A percentile compares a stretch with the other conserved stretches of the same genome.
phyloP scores from a whole-genome alignment of 495 filamentous ascomycete species.

The Sphaerosporella brunnea region DNA sequence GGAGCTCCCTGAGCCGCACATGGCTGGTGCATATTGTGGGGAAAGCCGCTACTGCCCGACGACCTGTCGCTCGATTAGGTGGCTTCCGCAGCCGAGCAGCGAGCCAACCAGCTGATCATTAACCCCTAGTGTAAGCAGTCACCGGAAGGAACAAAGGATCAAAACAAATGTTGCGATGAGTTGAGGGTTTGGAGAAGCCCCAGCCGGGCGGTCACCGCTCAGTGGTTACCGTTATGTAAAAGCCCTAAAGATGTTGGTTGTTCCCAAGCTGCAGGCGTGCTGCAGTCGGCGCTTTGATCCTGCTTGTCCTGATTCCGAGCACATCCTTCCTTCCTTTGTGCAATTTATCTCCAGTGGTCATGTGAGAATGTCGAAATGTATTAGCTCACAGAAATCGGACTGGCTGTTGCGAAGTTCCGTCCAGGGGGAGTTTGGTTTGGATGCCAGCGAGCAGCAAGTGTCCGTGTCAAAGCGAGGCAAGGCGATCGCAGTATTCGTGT shows the following conservation, averaged over 20 bases:
- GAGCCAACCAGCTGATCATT: neutral
- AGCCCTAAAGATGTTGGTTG: neutral
- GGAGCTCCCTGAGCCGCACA: too few relatives aligned
- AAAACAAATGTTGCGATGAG: too few relatives aligned
- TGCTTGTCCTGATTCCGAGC: too few relatives aligned
- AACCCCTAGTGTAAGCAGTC: too few relatives aligned
- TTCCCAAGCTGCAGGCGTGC: neutral
- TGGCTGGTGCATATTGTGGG: neutral
- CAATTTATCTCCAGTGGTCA: too few relatives aligned
- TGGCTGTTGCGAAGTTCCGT: neutral
- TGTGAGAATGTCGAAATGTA: neutral
- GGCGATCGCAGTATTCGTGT: too few relatives aligned
- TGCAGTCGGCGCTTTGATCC: neutral
- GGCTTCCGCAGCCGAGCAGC: neutral
- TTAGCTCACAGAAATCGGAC: constrained; percentile 1
- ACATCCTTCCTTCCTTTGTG: neutral
- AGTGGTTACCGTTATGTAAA: neutral
- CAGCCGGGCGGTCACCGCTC: too few relatives aligned
- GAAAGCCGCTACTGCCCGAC: neutral
- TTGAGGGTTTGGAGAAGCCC: too few relatives aligned
- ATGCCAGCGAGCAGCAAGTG: neutral
- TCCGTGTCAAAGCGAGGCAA: neutral
- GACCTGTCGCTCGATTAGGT: neutral
- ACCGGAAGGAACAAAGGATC: too few relatives aligned
- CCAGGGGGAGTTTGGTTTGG: neutral